These are phyloP conservation scores for Asparagopsis taxiformis DNA, from an alignment of 31 red algal genomes.

Conservation along the genomic window DNA sequence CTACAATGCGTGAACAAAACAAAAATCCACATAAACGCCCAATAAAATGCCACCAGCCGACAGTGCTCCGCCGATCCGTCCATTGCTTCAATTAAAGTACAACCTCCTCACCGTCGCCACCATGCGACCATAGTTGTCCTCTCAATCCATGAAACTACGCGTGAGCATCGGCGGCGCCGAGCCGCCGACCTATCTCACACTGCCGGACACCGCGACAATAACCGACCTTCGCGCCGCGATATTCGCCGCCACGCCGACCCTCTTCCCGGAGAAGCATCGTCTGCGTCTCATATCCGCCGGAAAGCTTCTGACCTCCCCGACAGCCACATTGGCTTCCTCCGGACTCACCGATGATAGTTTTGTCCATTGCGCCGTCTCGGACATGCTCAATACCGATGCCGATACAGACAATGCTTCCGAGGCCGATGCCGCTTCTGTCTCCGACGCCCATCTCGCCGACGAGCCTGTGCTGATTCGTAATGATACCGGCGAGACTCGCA, in stretches of 20 bases:
- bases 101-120: background rate
- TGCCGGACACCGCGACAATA: conserved; percentile 15
- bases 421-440: background rate
- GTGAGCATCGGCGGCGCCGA: conserved; percentile 7
- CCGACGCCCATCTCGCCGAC: background rate
- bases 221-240: conserved; percentile 13
- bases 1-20: conserved; percentile 85
- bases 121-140: background rate
- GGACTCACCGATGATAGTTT: conserved; percentile 15
- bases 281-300: conserved; percentile 36
- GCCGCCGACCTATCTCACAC: background rate
- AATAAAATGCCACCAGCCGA: no score
- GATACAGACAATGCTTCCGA: background rate
- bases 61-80: no score
- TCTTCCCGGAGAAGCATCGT: conserved; percentile 9
- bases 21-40: no score
- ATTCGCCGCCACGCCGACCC: conserved; percentile 6
- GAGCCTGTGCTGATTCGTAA: background rate
- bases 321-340: conserved; percentile 1
- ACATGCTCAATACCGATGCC: background rate
- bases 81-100: background rate
- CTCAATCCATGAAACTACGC: conserved; percentile 6
- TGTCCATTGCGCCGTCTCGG: conserved; percentile 33
- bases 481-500: conserved; percentile 4
- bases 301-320: conserved; percentile 5